Evolutionary conservation across 108 stramenopile species (phyloP).

Genomic region (Stephanodiscus triporus): DNA sequence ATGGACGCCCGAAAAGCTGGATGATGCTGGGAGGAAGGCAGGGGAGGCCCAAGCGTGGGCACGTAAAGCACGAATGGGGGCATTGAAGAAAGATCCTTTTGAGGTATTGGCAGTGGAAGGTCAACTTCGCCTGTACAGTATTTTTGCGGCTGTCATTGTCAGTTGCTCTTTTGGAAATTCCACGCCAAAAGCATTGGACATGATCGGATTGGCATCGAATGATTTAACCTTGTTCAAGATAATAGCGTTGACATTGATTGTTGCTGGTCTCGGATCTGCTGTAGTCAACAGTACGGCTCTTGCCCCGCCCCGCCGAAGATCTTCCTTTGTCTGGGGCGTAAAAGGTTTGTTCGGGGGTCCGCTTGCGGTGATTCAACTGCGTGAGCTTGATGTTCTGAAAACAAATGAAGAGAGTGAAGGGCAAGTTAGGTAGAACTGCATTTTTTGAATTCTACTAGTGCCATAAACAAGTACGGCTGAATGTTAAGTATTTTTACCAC

Average conservation of each 20-base stretch:
- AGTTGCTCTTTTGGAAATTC: constrained; percentile 72
- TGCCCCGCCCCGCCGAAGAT: constrained; percentile 61
- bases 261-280: constrained; percentile 62
- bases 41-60: constrained; percentile 75
- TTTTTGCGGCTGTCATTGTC: constrained; percentile 51
- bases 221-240: constrained; percentile 40
- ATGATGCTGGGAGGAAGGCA: constrained; percentile 69
- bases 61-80: constrained; percentile 62
- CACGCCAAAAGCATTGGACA: constrained; percentile 56
- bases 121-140: constrained; percentile 53
- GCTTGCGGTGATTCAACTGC: constrained; percentile 58
- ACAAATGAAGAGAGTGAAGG: constrained; percentile 57
- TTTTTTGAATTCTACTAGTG: too few species aligned
- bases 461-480: too few species aligned
- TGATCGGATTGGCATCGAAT: constrained; percentile 30
- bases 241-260: constrained; percentile 56
- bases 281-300: constrained; percentile 47
- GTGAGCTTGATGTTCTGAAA: constrained; percentile 52
- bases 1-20: constrained; percentile 78
- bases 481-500: too few species aligned
- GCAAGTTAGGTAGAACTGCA: too few species aligned
- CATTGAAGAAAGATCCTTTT: constrained; percentile 71
- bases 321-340: constrained; percentile 61
- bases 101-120: constrained; percentile 62
- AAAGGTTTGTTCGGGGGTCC: constrained; percentile 83